Evolutionary conservation across 331 rosid species (phyloP).

Genomic region (Rosa hybrid): DNA sequence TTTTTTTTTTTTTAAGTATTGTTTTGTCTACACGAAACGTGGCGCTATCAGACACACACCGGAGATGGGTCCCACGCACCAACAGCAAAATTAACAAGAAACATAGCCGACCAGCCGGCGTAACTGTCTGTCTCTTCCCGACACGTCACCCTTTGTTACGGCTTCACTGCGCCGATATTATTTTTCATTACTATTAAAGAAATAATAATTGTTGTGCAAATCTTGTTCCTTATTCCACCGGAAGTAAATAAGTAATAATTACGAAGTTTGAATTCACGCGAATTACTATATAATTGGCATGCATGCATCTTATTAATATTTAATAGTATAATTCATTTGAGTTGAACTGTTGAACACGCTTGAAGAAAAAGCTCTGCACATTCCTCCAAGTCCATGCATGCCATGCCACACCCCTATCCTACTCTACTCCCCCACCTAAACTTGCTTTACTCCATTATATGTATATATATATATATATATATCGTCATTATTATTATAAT

Average conservation of each 20-base stretch:
- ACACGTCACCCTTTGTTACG: conserved; percentile 44
- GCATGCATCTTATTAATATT: neutral
- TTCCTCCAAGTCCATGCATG: neutral
- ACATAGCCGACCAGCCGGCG: conserved; percentile 47
- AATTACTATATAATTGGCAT: neutral
- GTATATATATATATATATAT: no score
- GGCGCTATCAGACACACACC: conserved; percentile 6
- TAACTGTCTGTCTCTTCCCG: conserved; percentile 41
- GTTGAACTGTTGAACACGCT: neutral
- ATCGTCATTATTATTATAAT: no score
- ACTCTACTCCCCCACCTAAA: neutral
- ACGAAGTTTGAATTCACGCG: neutral
- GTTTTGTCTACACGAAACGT: conserved; percentile 10
- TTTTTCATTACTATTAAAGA: neutral
- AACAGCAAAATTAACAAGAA: conserved; percentile 15
- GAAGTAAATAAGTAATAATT: neutral
- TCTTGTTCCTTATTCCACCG: neutral
- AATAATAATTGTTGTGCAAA: no score
- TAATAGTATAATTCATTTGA: neutral
- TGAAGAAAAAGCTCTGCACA: conserved; percentile 5
- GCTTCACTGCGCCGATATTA: conserved; percentile 9
- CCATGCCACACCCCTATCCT: no score
- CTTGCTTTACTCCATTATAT: neutral
- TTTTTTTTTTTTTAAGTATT: neutral
- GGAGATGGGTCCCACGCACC: conserved; percentile 28